Evolutionary conservation across 305 asterid genomes (phyloP).

Genomic region (Fraxinus sp.): DNA sequence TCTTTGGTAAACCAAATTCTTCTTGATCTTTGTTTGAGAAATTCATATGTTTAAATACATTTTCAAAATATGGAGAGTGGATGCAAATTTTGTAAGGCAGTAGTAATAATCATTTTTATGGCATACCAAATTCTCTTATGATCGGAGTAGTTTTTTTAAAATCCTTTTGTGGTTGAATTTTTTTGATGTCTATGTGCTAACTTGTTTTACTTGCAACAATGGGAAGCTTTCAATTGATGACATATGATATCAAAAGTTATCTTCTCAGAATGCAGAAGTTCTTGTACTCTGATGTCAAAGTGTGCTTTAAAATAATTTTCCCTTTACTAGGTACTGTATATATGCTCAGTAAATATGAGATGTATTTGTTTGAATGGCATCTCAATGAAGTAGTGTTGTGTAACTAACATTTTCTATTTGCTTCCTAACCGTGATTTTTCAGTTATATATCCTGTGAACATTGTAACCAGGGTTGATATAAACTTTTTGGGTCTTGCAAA

Average conservation of each 20-base stretch:
- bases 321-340: slow-evolving; percentile 10
- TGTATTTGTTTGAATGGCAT: background rate
- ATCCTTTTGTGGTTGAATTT: slow-evolving; percentile 8
- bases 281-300: background rate
- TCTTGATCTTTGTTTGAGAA: slow-evolving; percentile 8
- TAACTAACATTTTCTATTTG: slow-evolving; percentile 16
- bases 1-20: slow-evolving; percentile 9
- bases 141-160: background rate
- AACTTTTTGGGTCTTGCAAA: slow-evolving; percentile 12
- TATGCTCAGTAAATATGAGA: slow-evolving; percentile 1
- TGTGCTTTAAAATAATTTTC: slow-evolving; percentile 14
- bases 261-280: slow-evolving; percentile 12
- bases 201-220: slow-evolving; percentile 12
- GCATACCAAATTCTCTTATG: background rate
- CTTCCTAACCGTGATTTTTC: background rate
- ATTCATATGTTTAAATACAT: background rate
- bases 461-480: background rate
- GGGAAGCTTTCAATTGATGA: slow-evolving; percentile 10
- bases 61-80: slow-evolving; percentile 12
- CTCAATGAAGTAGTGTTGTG: background rate
- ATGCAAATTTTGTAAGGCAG: background rate
- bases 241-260: slow-evolving; percentile 3
- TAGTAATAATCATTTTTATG: background rate
- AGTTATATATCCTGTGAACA: slow-evolving; percentile 6
- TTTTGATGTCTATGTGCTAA: background rate